These are phyloP conservation scores for Polygonum aviculare DNA, from an alignment of 148 eudicot genomes.

Conservation along the genomic window DNA sequence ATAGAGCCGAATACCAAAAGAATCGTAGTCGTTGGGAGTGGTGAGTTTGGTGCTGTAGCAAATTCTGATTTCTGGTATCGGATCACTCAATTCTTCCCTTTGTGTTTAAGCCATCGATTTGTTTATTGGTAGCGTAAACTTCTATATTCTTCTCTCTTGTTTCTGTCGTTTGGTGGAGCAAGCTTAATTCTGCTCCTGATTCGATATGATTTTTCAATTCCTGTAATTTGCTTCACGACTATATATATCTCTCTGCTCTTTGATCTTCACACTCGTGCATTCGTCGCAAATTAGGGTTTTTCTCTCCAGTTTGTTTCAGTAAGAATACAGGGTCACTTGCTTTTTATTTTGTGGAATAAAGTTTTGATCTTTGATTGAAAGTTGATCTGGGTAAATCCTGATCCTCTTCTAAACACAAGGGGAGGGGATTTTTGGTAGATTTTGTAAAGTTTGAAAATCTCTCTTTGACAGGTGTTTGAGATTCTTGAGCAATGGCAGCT, in stretches of 20 bases:
- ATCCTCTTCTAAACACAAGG: not conserved
- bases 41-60: not conserved
- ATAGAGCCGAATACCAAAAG: not conserved
- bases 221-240: not conserved
- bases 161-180: constrained; percentile 8
- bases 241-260: not conserved
- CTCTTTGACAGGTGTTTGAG: not conserved
- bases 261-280: not conserved
- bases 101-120: constrained; percentile 1
- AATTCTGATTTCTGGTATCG: constrained; percentile 1
- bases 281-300: constrained; percentile 6
- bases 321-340: not conserved
- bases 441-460: not conserved
- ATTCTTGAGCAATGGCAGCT: constrained; percentile 10
- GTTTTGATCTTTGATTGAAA: not conserved
- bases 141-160: not conserved
- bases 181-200: not conserved
- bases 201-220: not conserved
- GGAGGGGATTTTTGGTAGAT: not conserved
- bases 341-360: not conserved
- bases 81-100: constrained; percentile 1
- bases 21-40: not conserved
- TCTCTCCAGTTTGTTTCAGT: not conserved
- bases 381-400: not conserved
- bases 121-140: constrained; percentile 1